Percentiles rank a stretch among this genome's conserved stretches.
Conservation (phyloP, 2,329 filamentous ascomycete species). For the Pseudopithomyces chartarum region DNA sequence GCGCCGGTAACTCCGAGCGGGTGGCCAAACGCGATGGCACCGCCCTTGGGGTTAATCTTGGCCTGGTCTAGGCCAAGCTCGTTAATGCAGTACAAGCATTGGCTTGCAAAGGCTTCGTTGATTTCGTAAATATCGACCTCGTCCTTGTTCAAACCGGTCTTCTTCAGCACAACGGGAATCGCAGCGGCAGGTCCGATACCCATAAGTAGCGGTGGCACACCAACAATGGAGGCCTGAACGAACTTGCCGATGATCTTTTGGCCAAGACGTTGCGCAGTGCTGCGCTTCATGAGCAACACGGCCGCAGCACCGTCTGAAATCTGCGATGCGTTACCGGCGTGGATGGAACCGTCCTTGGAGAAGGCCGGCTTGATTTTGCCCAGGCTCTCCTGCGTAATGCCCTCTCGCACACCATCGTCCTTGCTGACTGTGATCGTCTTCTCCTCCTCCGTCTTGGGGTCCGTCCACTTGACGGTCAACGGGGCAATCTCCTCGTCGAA, state of each 20-base stretch:
- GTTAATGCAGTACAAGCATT: conserved; percentile 92
- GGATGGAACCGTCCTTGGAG: conserved; percentile 88
- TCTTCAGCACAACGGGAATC: conserved; percentile 88
- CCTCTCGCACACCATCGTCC: conserved; percentile 85
- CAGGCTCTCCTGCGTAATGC: conserved; percentile 87
- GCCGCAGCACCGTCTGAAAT: conserved; percentile 93
- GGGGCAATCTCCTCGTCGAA: conserved; percentile 92
- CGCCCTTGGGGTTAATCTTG: conserved; percentile 97
- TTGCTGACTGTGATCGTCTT: conserved; percentile 80
- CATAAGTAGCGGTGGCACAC: conserved; percentile 93
- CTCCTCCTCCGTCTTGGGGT: conserved; percentile 87
- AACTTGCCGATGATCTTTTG: conserved; percentile 93
- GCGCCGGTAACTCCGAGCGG: conserved; percentile 94
- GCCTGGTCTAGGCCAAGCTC: conserved; percentile 80
- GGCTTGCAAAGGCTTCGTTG: conserved; percentile 97
- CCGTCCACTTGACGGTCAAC: conserved; percentile 82
- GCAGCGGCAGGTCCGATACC: conserved; percentile 94
- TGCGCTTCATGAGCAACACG: conserved; percentile 93
- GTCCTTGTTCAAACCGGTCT: conserved; percentile 78
- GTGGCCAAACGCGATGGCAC: conserved; percentile 94
- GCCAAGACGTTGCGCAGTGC: conserved; percentile 83
- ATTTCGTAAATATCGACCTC: conserved; percentile 98
- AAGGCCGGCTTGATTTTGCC: conserved; percentile 90
- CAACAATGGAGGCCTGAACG: conserved; percentile 81
- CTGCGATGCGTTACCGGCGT: conserved; percentile 94